Evolutionary conservation across 2,329 filamentous ascomycete genomes (phyloP), one percentile per base, ranked within the genome.

Genomic region (Penicillium concentricum): DNA sequence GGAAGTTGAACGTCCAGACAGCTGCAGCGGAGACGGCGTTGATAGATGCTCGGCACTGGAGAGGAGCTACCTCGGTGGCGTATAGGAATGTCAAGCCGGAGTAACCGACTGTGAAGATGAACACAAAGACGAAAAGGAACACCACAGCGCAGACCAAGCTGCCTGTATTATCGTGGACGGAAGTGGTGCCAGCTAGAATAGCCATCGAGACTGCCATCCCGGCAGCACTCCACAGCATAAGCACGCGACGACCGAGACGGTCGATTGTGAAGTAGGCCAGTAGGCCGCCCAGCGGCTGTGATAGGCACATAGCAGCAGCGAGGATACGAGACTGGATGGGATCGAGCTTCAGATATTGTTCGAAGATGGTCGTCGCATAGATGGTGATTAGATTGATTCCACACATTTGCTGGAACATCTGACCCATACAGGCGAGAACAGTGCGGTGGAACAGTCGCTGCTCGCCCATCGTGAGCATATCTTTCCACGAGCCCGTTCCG

Each of bases 231-330:
- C 55, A 63, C 5, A 70, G 50, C 65, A 69, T 69, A 1, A 68
- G 61, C 34, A 59, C 59, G 2, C 65, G 59, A 9, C 67, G 59
- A 26, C 68, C 75, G 38, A 77, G 67, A 16, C 64, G 67, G 56
- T 77, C 75, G 32, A 77, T 67, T 37, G 74, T 72, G 59, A 79
- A 76, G 7, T 77, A 75, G 1, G 77, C 73, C 1, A 74, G 56
- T 10, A 76, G 59, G 5, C 66, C 68, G 5, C 74, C 75, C 39
- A 77, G 62, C 10, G 78, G 68, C 8, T 73, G 67, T 9, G 72
- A 47, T n/a, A 58, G 39, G 9, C 49, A 37, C 24, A 59, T 54
- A 2, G 55, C 44, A 10, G 58, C 56, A 4, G 58, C 58, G 16
- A 61, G 43, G 18, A 61, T 38, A 7, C 52, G 43, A 3, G 60